Evolutionary conservation across 106 monocot species (phyloP).

Genomic region (Dioscorea alata): DNA sequence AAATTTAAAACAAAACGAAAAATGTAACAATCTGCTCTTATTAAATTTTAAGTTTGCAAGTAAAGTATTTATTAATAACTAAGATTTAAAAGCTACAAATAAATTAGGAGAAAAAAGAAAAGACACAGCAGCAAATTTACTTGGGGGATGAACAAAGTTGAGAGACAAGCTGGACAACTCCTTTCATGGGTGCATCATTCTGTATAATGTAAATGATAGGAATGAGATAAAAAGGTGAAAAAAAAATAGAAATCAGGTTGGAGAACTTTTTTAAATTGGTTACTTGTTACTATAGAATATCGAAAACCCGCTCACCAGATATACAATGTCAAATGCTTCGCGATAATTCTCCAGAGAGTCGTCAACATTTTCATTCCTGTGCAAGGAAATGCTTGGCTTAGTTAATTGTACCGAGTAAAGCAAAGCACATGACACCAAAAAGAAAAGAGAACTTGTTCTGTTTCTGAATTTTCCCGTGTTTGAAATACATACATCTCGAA

Average conservation of each 20-base stretch:
- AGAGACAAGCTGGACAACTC: slow-evolving; percentile 49
- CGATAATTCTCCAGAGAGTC: slow-evolving; percentile 36
- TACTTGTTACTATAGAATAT: too few species aligned
- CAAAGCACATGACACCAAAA: neutral
- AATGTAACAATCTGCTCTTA: too few species aligned
- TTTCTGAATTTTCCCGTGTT: too few species aligned
- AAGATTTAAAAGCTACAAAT: too few species aligned
- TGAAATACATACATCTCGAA: too few species aligned
- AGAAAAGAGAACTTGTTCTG: neutral
- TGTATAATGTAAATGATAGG: slow-evolving; percentile 12
- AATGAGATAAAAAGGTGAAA: neutral
- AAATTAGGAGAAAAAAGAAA: too few species aligned
- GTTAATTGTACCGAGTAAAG: neutral
- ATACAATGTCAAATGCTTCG: slow-evolving; percentile 51
- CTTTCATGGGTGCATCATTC: slow-evolving; percentile 54
- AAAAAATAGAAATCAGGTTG: neutral
- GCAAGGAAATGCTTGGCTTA: neutral
- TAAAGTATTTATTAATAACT: too few species aligned
- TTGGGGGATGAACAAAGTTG: slow-evolving; percentile 19
- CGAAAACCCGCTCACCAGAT: slow-evolving; percentile 29
- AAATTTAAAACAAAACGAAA: too few species aligned
- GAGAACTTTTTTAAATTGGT: too few species aligned
- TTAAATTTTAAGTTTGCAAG: too few species aligned
- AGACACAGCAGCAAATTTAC: too few species aligned
- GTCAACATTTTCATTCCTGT: slow-evolving; percentile 52